Conservation (phyloP, 768 basidiomycete species). For the Daedalea quercina region DNA sequence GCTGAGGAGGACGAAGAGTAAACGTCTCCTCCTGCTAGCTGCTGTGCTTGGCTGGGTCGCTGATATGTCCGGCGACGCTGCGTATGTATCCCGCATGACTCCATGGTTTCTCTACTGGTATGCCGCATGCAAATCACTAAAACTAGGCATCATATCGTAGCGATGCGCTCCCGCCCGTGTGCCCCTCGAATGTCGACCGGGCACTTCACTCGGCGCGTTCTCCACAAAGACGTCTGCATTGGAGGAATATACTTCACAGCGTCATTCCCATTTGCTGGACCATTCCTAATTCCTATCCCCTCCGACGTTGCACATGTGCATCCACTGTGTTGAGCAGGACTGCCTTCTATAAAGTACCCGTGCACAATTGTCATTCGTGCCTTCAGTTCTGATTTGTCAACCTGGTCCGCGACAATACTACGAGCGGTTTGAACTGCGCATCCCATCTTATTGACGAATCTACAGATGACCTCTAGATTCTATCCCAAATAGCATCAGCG, state of each 20-base stretch:
- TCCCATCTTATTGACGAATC: not conserved
- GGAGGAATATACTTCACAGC: too few species aligned
- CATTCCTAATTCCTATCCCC: too few species aligned
- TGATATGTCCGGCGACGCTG: not conserved
- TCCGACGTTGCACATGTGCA: too few species aligned
- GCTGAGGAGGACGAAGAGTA: slow-evolving; percentile 1
- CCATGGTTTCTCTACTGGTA: slow-evolving; percentile 7
- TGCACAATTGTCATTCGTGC: too few species aligned
- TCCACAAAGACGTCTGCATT: too few species aligned
- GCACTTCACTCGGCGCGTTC: too few species aligned
- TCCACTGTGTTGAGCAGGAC: too few species aligned
- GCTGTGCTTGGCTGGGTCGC: slow-evolving; percentile 6
- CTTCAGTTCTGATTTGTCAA: too few species aligned
- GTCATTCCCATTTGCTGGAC: too few species aligned
- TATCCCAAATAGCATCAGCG: not conserved
- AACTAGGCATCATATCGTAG: not conserved
- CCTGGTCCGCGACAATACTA: not conserved
- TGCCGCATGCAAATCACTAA: slow-evolving; percentile 11
- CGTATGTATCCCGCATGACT: slow-evolving; percentile 11
- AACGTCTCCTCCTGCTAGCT: not conserved
- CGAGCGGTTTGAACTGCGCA: not conserved
- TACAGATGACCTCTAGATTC: not conserved
- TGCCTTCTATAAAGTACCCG: too few species aligned
- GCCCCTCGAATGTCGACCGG: not conserved
- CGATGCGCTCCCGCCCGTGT: too few species aligned